Evolutionary conservation across 306 rosid genomes (phyloP).

Genomic region (Quercus gilva): DNA sequence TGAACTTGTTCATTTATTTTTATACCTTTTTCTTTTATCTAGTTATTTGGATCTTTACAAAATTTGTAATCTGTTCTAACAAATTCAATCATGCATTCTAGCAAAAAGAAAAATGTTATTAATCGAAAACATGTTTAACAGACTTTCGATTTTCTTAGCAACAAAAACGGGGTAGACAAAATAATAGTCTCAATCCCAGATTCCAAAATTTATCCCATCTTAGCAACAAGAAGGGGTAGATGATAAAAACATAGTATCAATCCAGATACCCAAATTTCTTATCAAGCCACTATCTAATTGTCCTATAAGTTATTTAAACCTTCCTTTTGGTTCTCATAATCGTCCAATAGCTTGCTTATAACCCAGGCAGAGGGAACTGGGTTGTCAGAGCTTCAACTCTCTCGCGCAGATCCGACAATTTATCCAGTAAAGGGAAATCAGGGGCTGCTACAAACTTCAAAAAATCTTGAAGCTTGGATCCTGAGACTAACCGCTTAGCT

Average conservation of each 20-base stretch:
- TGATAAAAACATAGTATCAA: not conserved
- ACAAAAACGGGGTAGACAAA: too few species aligned
- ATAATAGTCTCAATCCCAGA: too few species aligned
- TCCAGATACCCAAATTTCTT: not conserved
- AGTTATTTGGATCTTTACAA: too few species aligned
- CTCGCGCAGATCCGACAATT: constrained; percentile 50
- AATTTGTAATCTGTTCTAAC: too few species aligned
- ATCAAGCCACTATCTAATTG: not conserved
- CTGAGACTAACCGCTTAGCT: constrained; percentile 59
- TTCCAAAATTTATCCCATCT: too few species aligned
- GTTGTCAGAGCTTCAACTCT: constrained; percentile 84
- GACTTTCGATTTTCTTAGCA: too few species aligned
- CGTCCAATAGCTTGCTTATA: constrained; percentile 32
- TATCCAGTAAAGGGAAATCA: constrained; percentile 54
- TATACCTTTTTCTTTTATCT: too few species aligned
- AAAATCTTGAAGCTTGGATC: constrained; percentile 84
- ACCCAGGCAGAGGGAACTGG: constrained; percentile 79
- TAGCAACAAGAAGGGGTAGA: not conserved
- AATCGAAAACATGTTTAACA: too few species aligned
- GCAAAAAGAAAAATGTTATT: too few species aligned
- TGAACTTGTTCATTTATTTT: too few species aligned
- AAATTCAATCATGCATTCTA: too few species aligned
- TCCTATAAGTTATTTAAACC: not conserved
- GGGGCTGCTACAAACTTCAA: constrained; percentile 57
- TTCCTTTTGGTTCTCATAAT: not conserved